Evolutionary conservation across 2,329 filamentous ascomycete species (phyloP).

Genomic region (Arthroderma uncinatum): DNA sequence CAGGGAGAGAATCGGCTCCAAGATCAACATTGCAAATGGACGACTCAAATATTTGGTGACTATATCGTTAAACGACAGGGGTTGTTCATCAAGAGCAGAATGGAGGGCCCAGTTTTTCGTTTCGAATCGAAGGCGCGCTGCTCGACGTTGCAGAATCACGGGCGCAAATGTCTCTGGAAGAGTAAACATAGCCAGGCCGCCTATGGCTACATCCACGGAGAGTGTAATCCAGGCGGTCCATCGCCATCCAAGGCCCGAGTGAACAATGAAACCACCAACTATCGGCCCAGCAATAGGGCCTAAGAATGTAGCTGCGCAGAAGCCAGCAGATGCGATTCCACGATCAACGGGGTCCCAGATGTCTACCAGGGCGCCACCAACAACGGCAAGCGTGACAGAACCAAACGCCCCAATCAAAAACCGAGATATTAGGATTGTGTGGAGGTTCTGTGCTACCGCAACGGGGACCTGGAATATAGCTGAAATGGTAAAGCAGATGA

Average conservation of each 20-base stretch:
- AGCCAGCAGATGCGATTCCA: slow-evolving; percentile 37
- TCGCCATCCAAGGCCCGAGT: slow-evolving; percentile 43
- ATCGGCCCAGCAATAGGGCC: slow-evolving; percentile 42
- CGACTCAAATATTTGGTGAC: slow-evolving; percentile 36
- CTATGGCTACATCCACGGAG: slow-evolving; percentile 38
- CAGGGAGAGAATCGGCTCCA: slow-evolving; percentile 40
- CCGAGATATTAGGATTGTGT: slow-evolving; percentile 45
- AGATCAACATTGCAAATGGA: slow-evolving; percentile 37
- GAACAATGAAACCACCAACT: slow-evolving; percentile 40
- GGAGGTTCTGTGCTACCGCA: slow-evolving; percentile 42
- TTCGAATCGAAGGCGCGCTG: slow-evolving; percentile 37
- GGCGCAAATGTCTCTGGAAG: slow-evolving; percentile 43
- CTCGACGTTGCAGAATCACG: slow-evolving; percentile 40
- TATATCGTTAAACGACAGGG: slow-evolving; percentile 30
- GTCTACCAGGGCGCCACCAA: slow-evolving; percentile 41
- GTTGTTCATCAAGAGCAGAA: slow-evolving; percentile 35
- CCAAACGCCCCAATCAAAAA: slow-evolving; percentile 46
- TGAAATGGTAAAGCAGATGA: slow-evolving; percentile 40
- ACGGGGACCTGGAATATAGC: slow-evolving; percentile 46
- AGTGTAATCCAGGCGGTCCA: slow-evolving; percentile 48
- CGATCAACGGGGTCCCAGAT: slow-evolving; percentile 40
- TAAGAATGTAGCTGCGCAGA: slow-evolving; percentile 38
- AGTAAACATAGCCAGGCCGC: slow-evolving; percentile 34
- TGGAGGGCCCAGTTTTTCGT: slow-evolving; percentile 40
- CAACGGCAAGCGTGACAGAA: slow-evolving; percentile 40